Conservation (phyloP, 176 grass and related monocot species). For the Carex myosuroides region DNA sequence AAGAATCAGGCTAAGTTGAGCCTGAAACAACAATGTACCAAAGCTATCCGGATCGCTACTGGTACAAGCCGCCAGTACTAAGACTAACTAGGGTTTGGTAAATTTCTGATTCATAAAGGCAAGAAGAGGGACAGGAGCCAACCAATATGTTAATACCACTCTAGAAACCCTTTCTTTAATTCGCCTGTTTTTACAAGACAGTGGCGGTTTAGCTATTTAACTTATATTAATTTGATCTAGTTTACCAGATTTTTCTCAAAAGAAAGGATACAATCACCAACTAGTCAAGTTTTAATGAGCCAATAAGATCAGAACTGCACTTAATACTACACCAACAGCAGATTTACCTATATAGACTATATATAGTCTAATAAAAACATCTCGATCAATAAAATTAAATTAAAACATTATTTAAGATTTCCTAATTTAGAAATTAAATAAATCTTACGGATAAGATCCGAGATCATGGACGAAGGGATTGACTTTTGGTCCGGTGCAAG, state of each 20-base stretch:
- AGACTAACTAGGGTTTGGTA: neutral
- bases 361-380: neutral
- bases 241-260: neutral
- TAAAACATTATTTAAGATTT: neutral
- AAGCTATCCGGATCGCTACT: neutral
- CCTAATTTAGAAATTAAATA: neutral
- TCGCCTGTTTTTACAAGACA: neutral
- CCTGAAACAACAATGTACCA: neutral
- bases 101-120: neutral
- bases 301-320: neutral
- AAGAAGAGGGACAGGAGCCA: neutral
- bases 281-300: neutral
- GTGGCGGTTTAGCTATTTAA: neutral
- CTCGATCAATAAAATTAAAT: neutral
- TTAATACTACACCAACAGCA: neutral
- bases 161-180: neutral
- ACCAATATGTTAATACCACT: neutral
- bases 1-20: neutral
- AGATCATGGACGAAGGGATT: neutral
- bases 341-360: neutral
- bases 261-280: neutral
- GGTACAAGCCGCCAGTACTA: neutral
- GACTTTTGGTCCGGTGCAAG: constrained; percentile 26
- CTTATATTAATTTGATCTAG: neutral
- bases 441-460: constrained; percentile 37